Percentiles rank a stretch among this genome's conserved stretches.
These are phyloP conservation scores for Zymoseptoria crescenta DNA, from an alignment of 2,329 filamentous ascomycete genomes.

Conservation along the genomic window DNA sequence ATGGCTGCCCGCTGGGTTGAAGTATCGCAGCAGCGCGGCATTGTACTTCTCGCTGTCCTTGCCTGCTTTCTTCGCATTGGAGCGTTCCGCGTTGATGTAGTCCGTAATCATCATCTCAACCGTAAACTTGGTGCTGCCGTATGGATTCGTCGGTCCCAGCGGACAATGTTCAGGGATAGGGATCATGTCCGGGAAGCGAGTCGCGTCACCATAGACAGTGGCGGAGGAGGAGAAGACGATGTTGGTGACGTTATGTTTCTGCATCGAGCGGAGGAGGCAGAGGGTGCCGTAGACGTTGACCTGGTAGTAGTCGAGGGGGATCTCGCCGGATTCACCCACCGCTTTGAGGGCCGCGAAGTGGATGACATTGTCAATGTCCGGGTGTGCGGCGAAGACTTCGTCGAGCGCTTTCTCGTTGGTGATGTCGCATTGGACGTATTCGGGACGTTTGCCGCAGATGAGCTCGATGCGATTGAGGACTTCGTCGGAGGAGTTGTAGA, in stretches of 20 bases:
- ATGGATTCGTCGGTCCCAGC: slow-evolving; percentile 92
- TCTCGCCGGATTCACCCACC: slow-evolving; percentile 89
- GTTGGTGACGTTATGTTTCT: slow-evolving; percentile 82
- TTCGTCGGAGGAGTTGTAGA: slow-evolving; percentile 93
- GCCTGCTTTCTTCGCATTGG: slow-evolving; percentile 70
- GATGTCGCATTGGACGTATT: slow-evolving; percentile 79
- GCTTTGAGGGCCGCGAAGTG: slow-evolving; percentile 99
- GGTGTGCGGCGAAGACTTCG: slow-evolving; percentile 78
- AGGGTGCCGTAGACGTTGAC: slow-evolving; percentile 95
- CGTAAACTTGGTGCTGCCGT: slow-evolving; percentile 90
- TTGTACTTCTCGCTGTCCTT: slow-evolving; percentile 80
- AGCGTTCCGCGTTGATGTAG: slow-evolving; percentile 77
- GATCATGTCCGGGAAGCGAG: slow-evolving; percentile 94
- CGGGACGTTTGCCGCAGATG: slow-evolving; percentile 78
- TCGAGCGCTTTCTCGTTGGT: slow-evolving; percentile 78
- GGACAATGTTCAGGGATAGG: slow-evolving; percentile 96
- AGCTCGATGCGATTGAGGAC: slow-evolving; percentile 92
- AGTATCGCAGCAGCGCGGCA: slow-evolving; percentile 86
- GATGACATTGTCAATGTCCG: slow-evolving; percentile 94
- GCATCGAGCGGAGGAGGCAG: slow-evolving; percentile 77
- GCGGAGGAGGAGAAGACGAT: slow-evolving; percentile 98
- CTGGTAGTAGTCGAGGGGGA: slow-evolving; percentile 93
- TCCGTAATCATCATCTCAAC: slow-evolving; percentile 91
- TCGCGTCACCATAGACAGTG: slow-evolving; percentile 97
- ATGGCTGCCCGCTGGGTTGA: slow-evolving; percentile 93